Conservation (phyloP, 2,329 filamentous ascomycete genomes). For the Septoria petroselini region DNA sequence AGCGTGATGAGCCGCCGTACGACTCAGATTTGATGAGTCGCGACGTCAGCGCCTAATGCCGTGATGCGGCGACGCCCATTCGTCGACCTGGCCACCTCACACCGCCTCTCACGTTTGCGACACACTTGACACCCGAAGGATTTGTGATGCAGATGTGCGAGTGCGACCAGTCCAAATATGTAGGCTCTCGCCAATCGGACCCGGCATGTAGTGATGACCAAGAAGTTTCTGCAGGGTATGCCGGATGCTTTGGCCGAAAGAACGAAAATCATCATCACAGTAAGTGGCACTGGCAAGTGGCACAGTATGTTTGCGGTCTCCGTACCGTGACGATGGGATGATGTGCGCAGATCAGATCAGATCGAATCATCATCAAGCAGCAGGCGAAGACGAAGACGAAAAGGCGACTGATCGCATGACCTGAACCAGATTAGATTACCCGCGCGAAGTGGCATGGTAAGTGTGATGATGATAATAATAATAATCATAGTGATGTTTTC, state of each 20-base stretch:
- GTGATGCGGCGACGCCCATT: constrained; percentile 4
- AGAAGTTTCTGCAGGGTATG: background rate
- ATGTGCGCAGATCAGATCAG: too few relatives aligned
- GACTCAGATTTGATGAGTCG: constrained; percentile 11
- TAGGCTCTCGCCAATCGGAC: background rate
- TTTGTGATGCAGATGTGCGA: constrained; percentile 16
- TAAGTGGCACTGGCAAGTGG: too few relatives aligned
- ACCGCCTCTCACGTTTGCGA: constrained; percentile 15
- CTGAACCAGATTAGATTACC: too few relatives aligned
- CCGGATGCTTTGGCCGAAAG: constrained; percentile 6
- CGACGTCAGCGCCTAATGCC: constrained; percentile 12
- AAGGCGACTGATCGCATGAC: constrained; percentile 3
- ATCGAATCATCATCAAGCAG: too few relatives aligned
- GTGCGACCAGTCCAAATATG: background rate
- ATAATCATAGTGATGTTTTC: too few relatives aligned
- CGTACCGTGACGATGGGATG: too few relatives aligned
- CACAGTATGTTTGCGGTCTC: too few relatives aligned
- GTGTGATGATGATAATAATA: too few relatives aligned
- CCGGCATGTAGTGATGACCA: background rate
- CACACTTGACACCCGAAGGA: constrained; percentile 8
- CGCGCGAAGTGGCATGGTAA: too few relatives aligned
- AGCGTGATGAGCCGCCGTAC: background rate
- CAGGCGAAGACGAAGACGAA: background rate
- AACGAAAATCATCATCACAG: too few relatives aligned
- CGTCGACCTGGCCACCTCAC: constrained; percentile 13